Base-by-base conservation (phyloP, 1,139 yeast genomes). In the Saccharomyces hybrid region DNA sequence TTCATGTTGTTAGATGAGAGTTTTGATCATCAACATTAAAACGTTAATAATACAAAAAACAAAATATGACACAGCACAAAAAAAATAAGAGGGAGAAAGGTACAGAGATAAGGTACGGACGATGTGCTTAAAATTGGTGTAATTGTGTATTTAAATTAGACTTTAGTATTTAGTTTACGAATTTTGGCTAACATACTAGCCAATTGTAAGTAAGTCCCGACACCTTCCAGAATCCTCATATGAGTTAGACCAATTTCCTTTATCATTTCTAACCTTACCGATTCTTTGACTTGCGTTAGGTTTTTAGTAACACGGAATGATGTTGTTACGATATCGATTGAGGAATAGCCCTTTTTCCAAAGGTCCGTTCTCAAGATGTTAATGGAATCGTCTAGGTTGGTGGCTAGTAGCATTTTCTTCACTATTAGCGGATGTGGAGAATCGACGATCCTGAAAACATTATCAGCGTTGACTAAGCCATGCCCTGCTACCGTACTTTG, bases 401-500 rank as follows among this genome's bases (percentile, higher is more conserved):
- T 68, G 29, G 85, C 80, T 51, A 79, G 69, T 50, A 93, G 71
- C 81, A 93, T 89, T 63, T 83, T 82, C 62, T 83, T 84, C 28
- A 95, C 85, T 6, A 89, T 84, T 50, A 90, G 72, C 0, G 99
- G 99, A 70, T 93, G 98, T 1, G 99, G 99, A 54, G 91, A 88
- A 69, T 93, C 99, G 3, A 93, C 99, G 57, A 93, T 88, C 68
- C 88, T 89, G 75, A 90, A 93, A 23, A 93, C 99, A 66, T 91
- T 93, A 46, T 88, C 88, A 51, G 90, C 93, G 64, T 84, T 87
- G 14, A 93, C 97, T 59, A 88, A 79, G 1, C 88, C 93, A 72
- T 91, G 91, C 1, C 99, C 99, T 1, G 96, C 90, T 29, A 85
- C 95, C 0, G 98, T 90, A 67, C 96, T 85, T 67, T 93, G 99